These are phyloP conservation scores for Chalciporus piperatus DNA, from an alignment of 768 basidiomycete genomes.

Conservation along the genomic window DNA sequence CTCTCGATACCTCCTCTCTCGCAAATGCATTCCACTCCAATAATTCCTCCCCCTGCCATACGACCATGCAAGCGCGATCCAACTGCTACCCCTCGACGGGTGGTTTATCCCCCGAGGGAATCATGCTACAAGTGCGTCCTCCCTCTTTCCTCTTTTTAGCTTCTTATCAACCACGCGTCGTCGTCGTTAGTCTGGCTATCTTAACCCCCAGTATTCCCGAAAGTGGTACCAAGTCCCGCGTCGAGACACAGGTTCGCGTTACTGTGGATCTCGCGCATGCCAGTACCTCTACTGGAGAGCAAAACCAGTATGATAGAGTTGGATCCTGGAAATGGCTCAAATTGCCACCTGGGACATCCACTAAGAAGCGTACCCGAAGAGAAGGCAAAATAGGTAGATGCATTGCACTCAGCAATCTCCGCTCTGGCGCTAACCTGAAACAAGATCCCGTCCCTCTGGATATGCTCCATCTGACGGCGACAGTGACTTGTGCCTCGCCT, in stretches of 20 bases:
- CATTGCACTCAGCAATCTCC: slow-evolving; percentile 3
- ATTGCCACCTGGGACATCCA: slow-evolving; percentile 76
- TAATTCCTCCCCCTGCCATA: slow-evolving; percentile 64
- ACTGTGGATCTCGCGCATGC: slow-evolving; percentile 75
- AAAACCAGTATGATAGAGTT: slow-evolving; percentile 68
- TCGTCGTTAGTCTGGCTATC: slow-evolving; percentile 61
- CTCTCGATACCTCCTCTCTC: slow-evolving; percentile 35
- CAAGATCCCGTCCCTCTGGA: slow-evolving; percentile 67
- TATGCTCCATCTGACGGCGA: slow-evolving; percentile 67
- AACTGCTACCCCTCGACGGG: slow-evolving; percentile 48
- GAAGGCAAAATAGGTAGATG: slow-evolving; percentile 74
- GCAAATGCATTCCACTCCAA: slow-evolving; percentile 52
- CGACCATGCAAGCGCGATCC: slow-evolving; percentile 56
- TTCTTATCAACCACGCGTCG: slow-evolving; percentile 13
- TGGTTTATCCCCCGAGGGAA: slow-evolving; percentile 72
- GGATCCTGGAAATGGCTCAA: slow-evolving; percentile 91
- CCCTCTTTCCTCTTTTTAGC: slow-evolving; percentile 2
- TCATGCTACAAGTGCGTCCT: slow-evolving; percentile 68
- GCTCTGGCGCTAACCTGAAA: slow-evolving; percentile 19
- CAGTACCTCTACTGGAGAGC: slow-evolving; percentile 55
- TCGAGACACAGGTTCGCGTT: slow-evolving; percentile 93
- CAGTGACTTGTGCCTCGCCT: slow-evolving; percentile 77
- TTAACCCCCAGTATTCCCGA: slow-evolving; percentile 82
- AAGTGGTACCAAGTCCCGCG: slow-evolving; percentile 83
- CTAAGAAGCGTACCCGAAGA: slow-evolving; percentile 81